Conservation (phyloP, 2,329 filamentous ascomycete species). For the Verticillium nonalfalfae region DNA sequence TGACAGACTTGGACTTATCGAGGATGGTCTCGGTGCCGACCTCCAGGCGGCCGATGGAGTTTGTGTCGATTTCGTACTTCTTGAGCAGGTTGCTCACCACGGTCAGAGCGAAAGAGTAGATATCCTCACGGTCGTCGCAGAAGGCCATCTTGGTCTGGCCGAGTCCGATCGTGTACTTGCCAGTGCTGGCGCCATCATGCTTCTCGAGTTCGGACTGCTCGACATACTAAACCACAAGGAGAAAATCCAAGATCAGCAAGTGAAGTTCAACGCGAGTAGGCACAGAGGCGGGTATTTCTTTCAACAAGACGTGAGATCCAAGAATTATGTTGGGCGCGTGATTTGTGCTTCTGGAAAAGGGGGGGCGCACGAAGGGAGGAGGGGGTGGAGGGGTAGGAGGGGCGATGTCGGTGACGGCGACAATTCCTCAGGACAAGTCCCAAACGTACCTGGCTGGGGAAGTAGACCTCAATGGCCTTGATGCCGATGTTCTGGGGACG, state of each 20-base stretch:
- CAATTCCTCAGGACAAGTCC: background rate
- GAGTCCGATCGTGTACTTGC: constrained; percentile 88
- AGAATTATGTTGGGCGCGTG: too few species aligned
- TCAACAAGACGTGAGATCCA: too few species aligned
- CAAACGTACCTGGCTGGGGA: constrained; percentile 69
- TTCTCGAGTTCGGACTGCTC: constrained; percentile 79
- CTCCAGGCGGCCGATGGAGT: constrained; percentile 73
- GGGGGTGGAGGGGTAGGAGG: constrained; percentile 5
- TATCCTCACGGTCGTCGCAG: constrained; percentile 85
- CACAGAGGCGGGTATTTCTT: too few species aligned
- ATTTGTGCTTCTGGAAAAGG: too few species aligned
- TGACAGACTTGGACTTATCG: constrained; percentile 89
- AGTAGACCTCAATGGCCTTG: constrained; percentile 89
- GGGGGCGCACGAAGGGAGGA: constrained; percentile 9
- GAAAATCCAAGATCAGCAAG: constrained; percentile 5
- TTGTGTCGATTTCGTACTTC: constrained; percentile 78
- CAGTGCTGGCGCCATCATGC: constrained; percentile 74
- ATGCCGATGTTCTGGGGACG: constrained; percentile 86
- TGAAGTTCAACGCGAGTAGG: background rate
- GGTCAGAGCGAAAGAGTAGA: constrained; percentile 80
- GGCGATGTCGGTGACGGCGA: constrained; percentile 1
- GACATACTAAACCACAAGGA: constrained; percentile 57
- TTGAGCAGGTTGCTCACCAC: constrained; percentile 69
- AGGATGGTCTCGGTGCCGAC: constrained; percentile 81
- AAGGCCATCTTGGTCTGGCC: constrained; percentile 91